Conservation (phyloP, 140 eudicot species). For the Oenanthe javanica region DNA sequence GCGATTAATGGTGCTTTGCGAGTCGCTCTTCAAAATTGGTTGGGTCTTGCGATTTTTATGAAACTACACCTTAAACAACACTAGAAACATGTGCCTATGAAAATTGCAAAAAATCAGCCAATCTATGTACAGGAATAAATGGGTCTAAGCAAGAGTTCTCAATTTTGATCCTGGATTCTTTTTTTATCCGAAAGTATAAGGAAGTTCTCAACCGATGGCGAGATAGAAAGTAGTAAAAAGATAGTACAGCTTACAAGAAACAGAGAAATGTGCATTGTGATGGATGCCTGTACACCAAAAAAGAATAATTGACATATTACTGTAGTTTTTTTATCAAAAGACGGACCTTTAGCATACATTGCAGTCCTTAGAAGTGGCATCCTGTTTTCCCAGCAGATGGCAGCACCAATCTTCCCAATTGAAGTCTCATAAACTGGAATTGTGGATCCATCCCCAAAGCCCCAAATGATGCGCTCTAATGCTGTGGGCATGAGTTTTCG, state of each 20-base stretch:
- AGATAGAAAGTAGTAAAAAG: neutral
- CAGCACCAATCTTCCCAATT: slow-evolving; percentile 55
- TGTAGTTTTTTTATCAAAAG: neutral
- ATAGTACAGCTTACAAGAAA: neutral
- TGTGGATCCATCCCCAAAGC: slow-evolving; percentile 63
- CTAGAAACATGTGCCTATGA: neutral
- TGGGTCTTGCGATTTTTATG: too few species aligned
- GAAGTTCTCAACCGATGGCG: neutral
- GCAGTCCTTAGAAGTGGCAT: slow-evolving; percentile 94
- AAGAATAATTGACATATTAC: neutral
- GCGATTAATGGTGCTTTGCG: too few species aligned
- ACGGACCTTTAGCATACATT: slow-evolving; percentile 39
- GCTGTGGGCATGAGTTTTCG: slow-evolving; percentile 92
- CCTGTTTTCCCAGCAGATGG: slow-evolving; percentile 90
- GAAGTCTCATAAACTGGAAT: slow-evolving; percentile 56
- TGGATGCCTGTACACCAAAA: neutral
- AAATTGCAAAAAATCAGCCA: neutral
- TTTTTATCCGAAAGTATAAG: neutral
- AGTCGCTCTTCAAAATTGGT: too few species aligned
- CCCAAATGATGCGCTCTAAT: slow-evolving; percentile 79
- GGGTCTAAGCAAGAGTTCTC: neutral
- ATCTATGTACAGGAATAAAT: neutral
- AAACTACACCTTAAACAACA: too few species aligned
- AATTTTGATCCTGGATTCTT: neutral
- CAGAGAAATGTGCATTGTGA: neutral